Evolutionary conservation across 352 stramenopile species (phyloP).

Genomic region (Pythium folliculosum): DNA sequence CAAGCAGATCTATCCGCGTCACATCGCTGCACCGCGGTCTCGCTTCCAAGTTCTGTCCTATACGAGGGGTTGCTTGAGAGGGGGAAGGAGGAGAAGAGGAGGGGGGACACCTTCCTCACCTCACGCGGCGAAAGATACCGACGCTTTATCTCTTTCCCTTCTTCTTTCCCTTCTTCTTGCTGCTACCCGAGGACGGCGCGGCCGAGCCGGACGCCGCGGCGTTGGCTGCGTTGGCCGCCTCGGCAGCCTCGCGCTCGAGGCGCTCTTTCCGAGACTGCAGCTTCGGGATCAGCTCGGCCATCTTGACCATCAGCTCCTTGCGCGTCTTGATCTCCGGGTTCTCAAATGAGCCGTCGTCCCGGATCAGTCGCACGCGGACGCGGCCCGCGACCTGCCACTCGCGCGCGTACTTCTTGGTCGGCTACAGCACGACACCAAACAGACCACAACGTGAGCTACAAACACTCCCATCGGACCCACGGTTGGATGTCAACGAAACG

Average conservation of each 20-base stretch:
- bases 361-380: slow-evolving; percentile 69
- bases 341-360: slow-evolving; percentile 59
- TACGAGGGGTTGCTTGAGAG: background rate
- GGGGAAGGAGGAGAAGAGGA: background rate
- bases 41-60: background rate
- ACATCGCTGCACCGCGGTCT: background rate
- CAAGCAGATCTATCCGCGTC: slow-evolving; percentile 3
- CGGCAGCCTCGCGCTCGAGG: slow-evolving; percentile 69
- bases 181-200: slow-evolving; percentile 36
- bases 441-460: background rate
- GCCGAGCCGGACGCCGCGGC: slow-evolving; percentile 31
- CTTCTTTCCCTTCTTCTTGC: slow-evolving; percentile 87
- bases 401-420: slow-evolving; percentile 79
- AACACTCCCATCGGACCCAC: background rate
- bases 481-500: background rate
- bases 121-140: background rate
- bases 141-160: slow-evolving; percentile 80
- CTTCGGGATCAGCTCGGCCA: slow-evolving; percentile 86
- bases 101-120: too few species aligned
- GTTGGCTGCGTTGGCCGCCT: slow-evolving; percentile 36
- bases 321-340: slow-evolving; percentile 70
- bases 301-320: slow-evolving; percentile 84
- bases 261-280: slow-evolving; percentile 78
- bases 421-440: slow-evolving; percentile 22
- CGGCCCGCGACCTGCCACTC: slow-evolving; percentile 76